Percentiles rank a stretch among this genome's conserved stretches.
These are phyloP conservation scores for Corylus avellana DNA, from an alignment of 306 rosid species.

Conservation along the genomic window DNA sequence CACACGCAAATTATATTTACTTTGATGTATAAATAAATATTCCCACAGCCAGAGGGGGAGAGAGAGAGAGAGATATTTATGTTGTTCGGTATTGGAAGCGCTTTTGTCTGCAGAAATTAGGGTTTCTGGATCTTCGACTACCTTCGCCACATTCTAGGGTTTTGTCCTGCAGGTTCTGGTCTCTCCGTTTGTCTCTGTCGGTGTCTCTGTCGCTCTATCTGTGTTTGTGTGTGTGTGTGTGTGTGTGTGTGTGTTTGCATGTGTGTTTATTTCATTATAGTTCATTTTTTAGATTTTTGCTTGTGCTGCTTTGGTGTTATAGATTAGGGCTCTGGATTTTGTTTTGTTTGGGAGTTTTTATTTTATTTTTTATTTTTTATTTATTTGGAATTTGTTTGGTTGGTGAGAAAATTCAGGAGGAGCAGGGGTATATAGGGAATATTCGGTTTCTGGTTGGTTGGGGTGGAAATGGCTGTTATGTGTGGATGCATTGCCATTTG, in stretches of 20 bases:
- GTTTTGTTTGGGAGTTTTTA: not conserved
- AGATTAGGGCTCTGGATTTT: constrained; percentile 6
- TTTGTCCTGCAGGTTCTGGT: constrained; percentile 20
- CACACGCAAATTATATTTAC: not conserved
- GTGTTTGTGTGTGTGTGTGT: not conserved
- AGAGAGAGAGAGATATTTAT: constrained; percentile 45
- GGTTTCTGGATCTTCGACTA: constrained; percentile 59
- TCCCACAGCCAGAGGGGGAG: constrained; percentile 1
- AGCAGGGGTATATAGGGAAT: not conserved
- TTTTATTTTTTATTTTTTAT: too few relatives aligned
- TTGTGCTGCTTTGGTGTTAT: not conserved
- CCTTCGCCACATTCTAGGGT: constrained; percentile 30
- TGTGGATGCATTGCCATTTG: constrained; percentile 16
- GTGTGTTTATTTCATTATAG: not conserved
- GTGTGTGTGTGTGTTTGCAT: constrained; percentile 8
- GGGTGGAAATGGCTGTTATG: not conserved
- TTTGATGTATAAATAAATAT: not conserved
- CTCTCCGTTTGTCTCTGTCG: constrained; percentile 5
- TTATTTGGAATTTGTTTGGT: not conserved
- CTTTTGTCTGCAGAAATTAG: constrained; percentile 43
- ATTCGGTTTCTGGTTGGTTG: not conserved
- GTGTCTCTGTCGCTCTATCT: constrained; percentile 2
- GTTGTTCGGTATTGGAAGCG: constrained; percentile 36
- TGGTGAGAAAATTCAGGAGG: constrained; percentile 5
- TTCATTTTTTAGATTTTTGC: not conserved